Evolutionary conservation across 352 stramenopile species (phyloP), one percentile per base, ranked within the genome.

Genomic region (Globisporangium paddicum): DNA sequence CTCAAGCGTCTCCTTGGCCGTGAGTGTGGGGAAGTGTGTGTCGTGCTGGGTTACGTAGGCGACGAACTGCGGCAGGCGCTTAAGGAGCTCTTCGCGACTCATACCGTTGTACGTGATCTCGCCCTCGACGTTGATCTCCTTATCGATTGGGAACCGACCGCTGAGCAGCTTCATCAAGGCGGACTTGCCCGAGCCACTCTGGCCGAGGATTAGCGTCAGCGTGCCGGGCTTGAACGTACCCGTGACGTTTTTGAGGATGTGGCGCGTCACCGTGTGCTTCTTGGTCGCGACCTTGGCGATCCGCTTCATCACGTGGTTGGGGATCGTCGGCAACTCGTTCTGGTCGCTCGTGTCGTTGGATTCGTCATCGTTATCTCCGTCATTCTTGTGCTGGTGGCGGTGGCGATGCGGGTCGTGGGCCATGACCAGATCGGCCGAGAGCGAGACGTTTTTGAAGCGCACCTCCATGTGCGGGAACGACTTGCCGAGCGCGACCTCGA

Each of bases 161-260:
- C 68, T 76, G 16, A 89, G 62, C 5, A 81, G n/a, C 63, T 87
- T 86, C 63, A 89, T 74, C 34, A 84, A 57, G 51, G 79, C 65
- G 10, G 77, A 75, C 62, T 87, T 85, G 59, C 74, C 77, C 4
- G 77, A 82, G 18, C 67, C 67, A 2, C 65, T 72, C 63, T 86
- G 73, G 8, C 75, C 77, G 10, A 86, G 62, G 26, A 87, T 66
- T n/a, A 87, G 70, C 35, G 77, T 87, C 38, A 84, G 55, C 0
- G 71, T 81, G 13, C 77, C 73, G 0, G 77, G 73, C n/a, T 71
- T 66, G 60, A 87, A 85, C 13, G 53, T 75, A 42, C 62, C 57
- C 16, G 50, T 61, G 38, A 66, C 44, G 34, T 61, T 60, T 35
- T 51, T 61, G 35, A 66, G 51, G 37, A 66, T 66, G 53, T 66